Evolutionary conservation across 768 basidiomycete genomes (phyloP), one percentile per base, ranked within the genome.

Genomic region (Lactarius trivialis): DNA sequence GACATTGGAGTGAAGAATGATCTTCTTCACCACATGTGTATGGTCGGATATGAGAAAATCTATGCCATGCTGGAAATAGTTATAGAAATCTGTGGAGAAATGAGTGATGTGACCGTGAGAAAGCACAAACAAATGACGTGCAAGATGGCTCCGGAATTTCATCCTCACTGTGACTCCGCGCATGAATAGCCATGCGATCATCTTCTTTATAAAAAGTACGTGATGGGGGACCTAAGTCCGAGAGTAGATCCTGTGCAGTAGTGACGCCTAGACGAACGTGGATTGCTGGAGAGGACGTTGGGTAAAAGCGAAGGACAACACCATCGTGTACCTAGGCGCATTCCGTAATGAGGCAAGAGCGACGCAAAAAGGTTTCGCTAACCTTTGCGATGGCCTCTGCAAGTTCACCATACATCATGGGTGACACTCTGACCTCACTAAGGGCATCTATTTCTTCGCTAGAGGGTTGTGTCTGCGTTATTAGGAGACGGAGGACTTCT

Each of bases 41-140:
- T 77, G 78, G 52, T 82, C 86, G 26, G 85, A 88, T 19, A 97
- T 79, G 32, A 95, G 79, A 65, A 95, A 90, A 71, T 97, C 93
- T 21, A 97, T 74, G 1, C 93, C 93, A 69, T 93, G 85, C 67
- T 93, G 89, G 67, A 95, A 93, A 70, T 97, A 97, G 69, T 95
- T 96, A 74, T 90, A 93, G 71, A 93, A 93, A 73, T 93, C 91
- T 92, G 63, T 2, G 3, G 43, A 54, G 53, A 26, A 43, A 45
- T 52, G n/a, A 41, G 60, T 55, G 61, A 51, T 60, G 39, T 60
- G 24, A 30, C 43, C 3, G 19, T 24, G 49, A 17, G 24, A 43
- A 53, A 24, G 26, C 33, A 56, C 26, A 36, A 8, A 24, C 17
- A 17, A 51, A n/a, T 26, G 30, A 60, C 77, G 62, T 67, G 81